Base-by-base conservation (phyloP, 1,284 basidiomycete species). In the Boletus sp. region DNA sequence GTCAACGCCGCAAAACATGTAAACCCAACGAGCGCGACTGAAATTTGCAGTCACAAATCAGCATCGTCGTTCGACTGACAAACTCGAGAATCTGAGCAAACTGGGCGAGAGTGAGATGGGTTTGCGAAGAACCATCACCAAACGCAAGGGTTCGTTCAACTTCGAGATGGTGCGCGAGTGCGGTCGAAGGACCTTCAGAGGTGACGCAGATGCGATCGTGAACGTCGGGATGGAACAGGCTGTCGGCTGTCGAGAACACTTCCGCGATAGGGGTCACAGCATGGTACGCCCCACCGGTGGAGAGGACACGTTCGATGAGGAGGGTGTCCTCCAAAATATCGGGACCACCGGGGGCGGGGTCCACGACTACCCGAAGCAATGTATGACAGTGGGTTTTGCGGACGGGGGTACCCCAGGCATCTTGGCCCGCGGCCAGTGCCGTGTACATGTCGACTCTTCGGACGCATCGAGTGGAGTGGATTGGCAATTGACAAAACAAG, bases 141-240 rank as follows among this genome's bases (percentile, higher is more conserved):
- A 66, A 56, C 27, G n/a, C 7, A 13, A 64, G 29, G 3, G 54
- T 65, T 1, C 60, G 56, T 37, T 67, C 65, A 7, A 53, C 51
- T 2, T 48, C 27, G 7, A 63, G 43, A 7, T 59, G 31, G 2
- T 46, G 53, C 2, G 52, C 55, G n/a, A 65, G 6, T 2, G 22
- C 29, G 29, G 29, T 33, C 0, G 52, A 27, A 0, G 35, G 27
- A 0, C 46, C 60, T 0, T n/a, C 13, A 1, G 29, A 7, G 15
- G 65, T 20, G 13, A 47, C 18, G 7, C 50, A 67, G 1, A 57
- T 15, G 1, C 55, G 59, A 15, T 65, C 63, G 4, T 63, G 60
- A 0, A 62, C 29, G 1, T 56, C 53, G 0, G 60, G 65, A 41
- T 58, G 55, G 18, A 59, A 55, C 16, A 65, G 33, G 0, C 45